Conservation (phyloP, 257 asterid genomes). For the Solanum okadae region DNA sequence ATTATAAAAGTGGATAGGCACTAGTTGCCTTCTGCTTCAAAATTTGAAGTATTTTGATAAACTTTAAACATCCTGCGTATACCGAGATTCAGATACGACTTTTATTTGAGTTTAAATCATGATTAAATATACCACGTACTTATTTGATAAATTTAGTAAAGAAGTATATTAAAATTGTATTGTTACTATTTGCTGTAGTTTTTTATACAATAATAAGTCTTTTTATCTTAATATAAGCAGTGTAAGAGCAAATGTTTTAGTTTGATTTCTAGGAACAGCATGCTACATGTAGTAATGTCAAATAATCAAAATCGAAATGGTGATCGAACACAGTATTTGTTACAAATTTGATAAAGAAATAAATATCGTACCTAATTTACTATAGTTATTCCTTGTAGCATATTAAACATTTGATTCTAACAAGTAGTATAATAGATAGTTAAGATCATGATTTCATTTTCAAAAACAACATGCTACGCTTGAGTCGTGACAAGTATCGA, state of each 20-base stretch:
- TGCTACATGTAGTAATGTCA: background rate
- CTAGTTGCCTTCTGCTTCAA: background rate
- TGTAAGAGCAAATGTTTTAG: background rate
- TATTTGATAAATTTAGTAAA: background rate
- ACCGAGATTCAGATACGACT: rapidly evolving
- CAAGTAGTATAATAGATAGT: background rate
- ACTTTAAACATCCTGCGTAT: background rate
- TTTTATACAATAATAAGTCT: background rate
- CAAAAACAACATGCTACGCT: background rate
- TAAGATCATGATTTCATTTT: background rate
- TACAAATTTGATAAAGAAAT: background rate
- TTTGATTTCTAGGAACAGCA: background rate
- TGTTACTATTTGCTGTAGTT: background rate
- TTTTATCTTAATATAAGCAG: background rate
- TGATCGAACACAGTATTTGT: background rate
- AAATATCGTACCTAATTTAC: background rate
- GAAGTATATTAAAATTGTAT: background rate
- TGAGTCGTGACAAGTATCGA: background rate
- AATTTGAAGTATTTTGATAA: background rate
- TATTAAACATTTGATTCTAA: background rate
- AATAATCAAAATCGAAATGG: too few relatives aligned
- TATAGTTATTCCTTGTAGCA: background rate
- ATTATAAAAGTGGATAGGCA: background rate
- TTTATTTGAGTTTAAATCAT: background rate
- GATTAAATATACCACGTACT: background rate